Evolutionary conservation across 2,329 filamentous ascomycete species (phyloP).

Genomic region (Aplosporella prunicola): DNA sequence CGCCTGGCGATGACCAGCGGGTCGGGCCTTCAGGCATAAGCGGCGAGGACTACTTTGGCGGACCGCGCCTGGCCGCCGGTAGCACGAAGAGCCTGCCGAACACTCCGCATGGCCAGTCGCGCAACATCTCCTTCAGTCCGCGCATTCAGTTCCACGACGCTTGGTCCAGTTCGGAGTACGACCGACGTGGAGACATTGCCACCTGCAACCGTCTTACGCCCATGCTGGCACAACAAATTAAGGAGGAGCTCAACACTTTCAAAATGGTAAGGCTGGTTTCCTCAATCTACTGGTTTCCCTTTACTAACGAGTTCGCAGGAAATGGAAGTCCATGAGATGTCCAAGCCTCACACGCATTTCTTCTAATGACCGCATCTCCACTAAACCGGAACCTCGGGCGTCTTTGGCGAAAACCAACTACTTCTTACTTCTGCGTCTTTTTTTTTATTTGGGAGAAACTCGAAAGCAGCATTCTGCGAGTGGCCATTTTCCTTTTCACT

Average conservation of each 20-base stretch:
- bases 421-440: constrained; percentile 15
- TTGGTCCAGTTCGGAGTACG: constrained; percentile 92
- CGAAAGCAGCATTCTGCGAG: constrained; percentile 32
- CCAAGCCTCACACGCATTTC: constrained; percentile 99
- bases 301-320: constrained; percentile 56
- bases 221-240: constrained; percentile 96
- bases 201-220: constrained; percentile 97
- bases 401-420: constrained; percentile 28
- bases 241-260: constrained; percentile 98
- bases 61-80: constrained; percentile 56
- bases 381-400: constrained; percentile 29
- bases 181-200: constrained; percentile 88
- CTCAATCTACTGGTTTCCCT: too few species aligned
- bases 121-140: constrained; percentile 70
- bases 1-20: constrained; percentile 65
- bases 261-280: constrained; percentile 67
- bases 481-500: constrained; percentile 28
- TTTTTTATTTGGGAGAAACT: constrained; percentile 22
- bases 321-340: constrained; percentile 99
- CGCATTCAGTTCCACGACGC: constrained; percentile 93
- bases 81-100: constrained; percentile 73
- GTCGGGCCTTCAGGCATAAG: constrained; percentile 61
- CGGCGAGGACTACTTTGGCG: constrained; percentile 83
- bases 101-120: constrained; percentile 60
- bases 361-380: constrained; percentile 58